A percentile compares a stretch with the other conserved stretches of the same genome.
phyloP scores from a whole-genome alignment of 208 protist species.

The Trypanosoma mega region DNA sequence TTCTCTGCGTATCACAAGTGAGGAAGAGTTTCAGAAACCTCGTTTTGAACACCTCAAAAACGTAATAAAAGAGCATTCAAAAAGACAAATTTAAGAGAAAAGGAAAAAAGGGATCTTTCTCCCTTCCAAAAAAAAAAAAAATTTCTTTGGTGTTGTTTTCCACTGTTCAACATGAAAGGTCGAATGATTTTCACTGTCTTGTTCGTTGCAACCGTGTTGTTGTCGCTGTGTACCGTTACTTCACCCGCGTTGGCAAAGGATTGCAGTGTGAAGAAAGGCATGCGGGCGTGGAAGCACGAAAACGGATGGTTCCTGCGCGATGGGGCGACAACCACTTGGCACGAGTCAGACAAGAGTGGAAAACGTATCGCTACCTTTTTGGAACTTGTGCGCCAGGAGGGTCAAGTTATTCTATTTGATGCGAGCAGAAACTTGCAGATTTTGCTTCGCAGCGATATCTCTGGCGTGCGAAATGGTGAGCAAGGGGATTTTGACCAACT shows the following conservation, averaged over 20 bases:
- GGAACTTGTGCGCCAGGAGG: constrained; percentile 32
- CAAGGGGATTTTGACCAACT: constrained; percentile 68
- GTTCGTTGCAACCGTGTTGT: not conserved
- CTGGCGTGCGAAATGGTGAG: constrained; percentile 39
- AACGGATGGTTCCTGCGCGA: constrained; percentile 60
- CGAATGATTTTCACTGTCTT: not conserved
- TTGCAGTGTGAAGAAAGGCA: constrained; percentile 29
- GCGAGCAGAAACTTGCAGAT: constrained; percentile 40
- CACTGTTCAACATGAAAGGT: no score
- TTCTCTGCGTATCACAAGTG: no score
- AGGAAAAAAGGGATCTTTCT: no score
- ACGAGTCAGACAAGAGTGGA: constrained; percentile 48
- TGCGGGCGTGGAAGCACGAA: constrained; percentile 62
- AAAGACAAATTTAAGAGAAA: no score
- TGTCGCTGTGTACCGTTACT: not conserved
- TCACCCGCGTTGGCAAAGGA: constrained; percentile 37
- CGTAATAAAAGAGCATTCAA: no score
- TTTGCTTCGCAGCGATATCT: constrained; percentile 53
- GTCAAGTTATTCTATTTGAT: constrained; percentile 49
- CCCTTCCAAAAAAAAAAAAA: no score
- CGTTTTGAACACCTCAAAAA: no score
- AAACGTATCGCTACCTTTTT: constrained; percentile 33
- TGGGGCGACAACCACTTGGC: constrained; percentile 28
- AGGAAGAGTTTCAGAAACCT: no score
- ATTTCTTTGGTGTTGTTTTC: no score